These are phyloP conservation scores for Leccinum olivaceoglutinosum DNA, from an alignment of 1,284 basidiomycete species.

Conservation along the genomic window DNA sequence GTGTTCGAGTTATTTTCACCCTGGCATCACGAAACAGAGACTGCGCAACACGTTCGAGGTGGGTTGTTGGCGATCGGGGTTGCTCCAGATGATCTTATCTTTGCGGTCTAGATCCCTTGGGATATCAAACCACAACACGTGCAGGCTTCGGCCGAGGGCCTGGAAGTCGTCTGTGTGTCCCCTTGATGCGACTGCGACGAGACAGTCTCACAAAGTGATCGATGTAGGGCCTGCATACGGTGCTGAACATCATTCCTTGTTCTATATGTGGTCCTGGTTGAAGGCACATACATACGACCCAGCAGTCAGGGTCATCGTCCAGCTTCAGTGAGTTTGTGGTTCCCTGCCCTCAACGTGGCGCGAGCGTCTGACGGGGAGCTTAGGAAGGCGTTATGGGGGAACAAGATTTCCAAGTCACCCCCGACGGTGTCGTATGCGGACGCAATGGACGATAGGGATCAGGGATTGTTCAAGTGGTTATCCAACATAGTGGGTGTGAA, in stretches of 20 bases:
- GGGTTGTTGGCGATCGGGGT: constrained; percentile 13
- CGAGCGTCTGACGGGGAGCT: constrained; percentile 1
- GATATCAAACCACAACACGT: constrained; percentile 67
- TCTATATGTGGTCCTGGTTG: constrained; percentile 88
- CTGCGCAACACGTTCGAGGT: constrained; percentile 83
- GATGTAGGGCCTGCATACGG: constrained; percentile 54
- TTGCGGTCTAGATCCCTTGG: constrained; percentile 57
- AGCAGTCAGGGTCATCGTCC: constrained; percentile 30
- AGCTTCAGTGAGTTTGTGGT: constrained; percentile 37
- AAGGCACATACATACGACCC: constrained; percentile 74
- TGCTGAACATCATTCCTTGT: constrained; percentile 55
- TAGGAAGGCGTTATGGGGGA: constrained; percentile 80
- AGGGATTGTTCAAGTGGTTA: constrained; percentile 78
- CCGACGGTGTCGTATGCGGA: constrained; percentile 76
- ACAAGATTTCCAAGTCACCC: constrained; percentile 69
- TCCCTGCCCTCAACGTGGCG: not conserved
- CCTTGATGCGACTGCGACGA: not conserved
- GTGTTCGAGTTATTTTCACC: constrained; percentile 84
- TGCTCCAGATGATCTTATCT: not conserved
- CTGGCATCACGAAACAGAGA: constrained; percentile 80
- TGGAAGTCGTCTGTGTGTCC: constrained; percentile 59
- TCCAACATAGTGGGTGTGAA: constrained; percentile 64
- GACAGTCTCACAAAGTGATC: constrained; percentile 7
- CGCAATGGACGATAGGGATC: constrained; percentile 63
- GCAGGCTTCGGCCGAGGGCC: constrained; percentile 56